These are phyloP conservation scores for Xylariaceae sp. DNA, from an alignment of 2,329 filamentous ascomycete genomes.

Conservation along the genomic window DNA sequence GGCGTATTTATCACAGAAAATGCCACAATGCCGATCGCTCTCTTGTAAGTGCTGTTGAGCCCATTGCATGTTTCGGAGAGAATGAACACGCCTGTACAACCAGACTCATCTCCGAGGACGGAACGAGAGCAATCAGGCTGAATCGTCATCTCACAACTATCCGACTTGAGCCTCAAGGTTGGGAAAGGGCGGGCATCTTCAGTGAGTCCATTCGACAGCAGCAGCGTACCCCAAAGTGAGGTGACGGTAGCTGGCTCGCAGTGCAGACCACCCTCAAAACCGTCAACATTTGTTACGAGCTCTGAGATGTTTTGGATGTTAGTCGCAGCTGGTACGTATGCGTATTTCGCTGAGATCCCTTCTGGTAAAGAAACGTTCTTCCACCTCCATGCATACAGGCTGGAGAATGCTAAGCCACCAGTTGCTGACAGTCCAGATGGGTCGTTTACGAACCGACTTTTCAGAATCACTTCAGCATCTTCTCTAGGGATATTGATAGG, in stretches of 20 bases:
- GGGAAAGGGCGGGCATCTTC: too few species aligned
- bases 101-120: too few species aligned
- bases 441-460: not conserved
- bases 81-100: too few species aligned
- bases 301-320: not conserved
- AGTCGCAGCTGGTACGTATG: not conserved
- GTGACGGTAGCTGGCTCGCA: not conserved
- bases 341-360: not conserved
- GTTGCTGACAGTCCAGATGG: too few species aligned
- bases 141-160: not conserved
- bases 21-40: not conserved
- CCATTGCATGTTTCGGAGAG: too few species aligned
- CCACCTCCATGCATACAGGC: not conserved
- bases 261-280: not conserved
- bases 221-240: not conserved
- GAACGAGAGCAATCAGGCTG: too few species aligned
- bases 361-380: not conserved
- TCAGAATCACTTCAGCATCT: constrained; percentile 1
- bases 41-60: not conserved
- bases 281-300: not conserved
- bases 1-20: not conserved
- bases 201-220: too few species aligned
- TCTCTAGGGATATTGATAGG: not conserved
- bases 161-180: not conserved
- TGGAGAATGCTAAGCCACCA: not conserved